Conservation (phyloP, 2,329 filamentous ascomycete species). For the Diaporthe helianthi region DNA sequence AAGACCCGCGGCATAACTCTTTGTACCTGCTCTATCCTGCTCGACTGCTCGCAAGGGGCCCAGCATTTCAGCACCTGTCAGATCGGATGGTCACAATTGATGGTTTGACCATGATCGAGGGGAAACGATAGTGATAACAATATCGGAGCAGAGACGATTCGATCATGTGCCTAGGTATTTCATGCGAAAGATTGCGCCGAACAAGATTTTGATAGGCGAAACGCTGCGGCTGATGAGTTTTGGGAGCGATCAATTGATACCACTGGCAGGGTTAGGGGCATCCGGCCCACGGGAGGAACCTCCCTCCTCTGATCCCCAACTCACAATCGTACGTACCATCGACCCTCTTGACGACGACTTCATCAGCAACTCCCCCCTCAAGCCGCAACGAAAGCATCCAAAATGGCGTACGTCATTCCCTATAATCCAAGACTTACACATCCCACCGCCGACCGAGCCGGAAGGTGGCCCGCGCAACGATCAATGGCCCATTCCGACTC, state of each 20-base stretch:
- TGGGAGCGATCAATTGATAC: not conserved
- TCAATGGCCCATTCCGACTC: slow-evolving; percentile 27
- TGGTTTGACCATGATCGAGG: not conserved
- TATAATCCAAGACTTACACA: not conserved
- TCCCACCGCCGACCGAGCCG: not conserved
- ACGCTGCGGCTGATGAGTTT: slow-evolving; percentile 10
- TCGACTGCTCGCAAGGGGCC: slow-evolving; percentile 24
- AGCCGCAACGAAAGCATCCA: slow-evolving; percentile 37
- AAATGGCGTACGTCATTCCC: slow-evolving; percentile 42
- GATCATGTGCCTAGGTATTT: not conserved
- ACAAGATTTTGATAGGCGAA: not conserved
- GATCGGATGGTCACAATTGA: not conserved
- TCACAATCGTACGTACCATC: slow-evolving; percentile 16
- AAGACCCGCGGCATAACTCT: slow-evolving; percentile 33
- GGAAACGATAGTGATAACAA: not conserved
- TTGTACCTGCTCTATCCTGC: slow-evolving; percentile 16
- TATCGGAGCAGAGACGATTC: not conserved
- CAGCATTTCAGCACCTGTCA: slow-evolving; percentile 18
- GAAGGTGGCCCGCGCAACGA: not conserved
- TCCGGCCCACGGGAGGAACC: slow-evolving; percentile 11
- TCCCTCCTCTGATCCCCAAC: slow-evolving; percentile 28
- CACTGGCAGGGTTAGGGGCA: slow-evolving; percentile 9
- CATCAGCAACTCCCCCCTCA: slow-evolving; percentile 37
- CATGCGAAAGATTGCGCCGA: not conserved
- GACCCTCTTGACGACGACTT: slow-evolving; percentile 33